Conservation (phyloP, 345 rosid genomes). For the Ceriops zippeliana region DNA sequence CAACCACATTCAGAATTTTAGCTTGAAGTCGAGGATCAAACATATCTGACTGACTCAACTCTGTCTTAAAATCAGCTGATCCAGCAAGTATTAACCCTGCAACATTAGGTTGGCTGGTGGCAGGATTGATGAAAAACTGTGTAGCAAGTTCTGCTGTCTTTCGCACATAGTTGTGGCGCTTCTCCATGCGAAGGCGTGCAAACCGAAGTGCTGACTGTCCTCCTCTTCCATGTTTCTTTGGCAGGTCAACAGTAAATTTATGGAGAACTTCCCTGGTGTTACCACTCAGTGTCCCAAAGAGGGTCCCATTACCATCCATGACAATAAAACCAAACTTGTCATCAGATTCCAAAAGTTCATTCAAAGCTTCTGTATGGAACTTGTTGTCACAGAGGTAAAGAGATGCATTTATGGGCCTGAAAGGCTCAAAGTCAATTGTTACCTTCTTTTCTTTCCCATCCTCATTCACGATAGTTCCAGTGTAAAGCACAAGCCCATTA, state of each 20-base stretch:
- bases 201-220: conserved; percentile 95
- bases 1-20: conserved; percentile 82
- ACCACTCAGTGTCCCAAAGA: conserved; percentile 89
- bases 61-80: conserved; percentile 92
- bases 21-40: conserved; percentile 96
- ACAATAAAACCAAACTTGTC: conserved; percentile 89
- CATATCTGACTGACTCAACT: conserved; percentile 91
- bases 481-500: conserved; percentile 84
- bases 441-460: conserved; percentile 96
- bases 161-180: conserved; percentile 86
- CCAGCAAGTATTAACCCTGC: conserved; percentile 91
- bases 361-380: conserved; percentile 83
- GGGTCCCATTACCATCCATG: conserved; percentile 92
- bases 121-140: conserved; percentile 78
- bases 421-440: conserved; percentile 87
- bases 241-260: conserved; percentile 83
- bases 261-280: conserved; percentile 90
- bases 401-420: conserved; percentile 88
- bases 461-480: conserved; percentile 75
- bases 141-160: conserved; percentile 97
- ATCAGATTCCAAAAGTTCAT: conserved; percentile 83
- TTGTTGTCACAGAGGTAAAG: conserved; percentile 85
- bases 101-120: conserved; percentile 93
- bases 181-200: conserved; percentile 95
- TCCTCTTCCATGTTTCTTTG: conserved; percentile 96